These are phyloP conservation scores for Hypseocharis bilobata DNA, from an alignment of 441 rosid genomes.

Conservation along the genomic window DNA sequence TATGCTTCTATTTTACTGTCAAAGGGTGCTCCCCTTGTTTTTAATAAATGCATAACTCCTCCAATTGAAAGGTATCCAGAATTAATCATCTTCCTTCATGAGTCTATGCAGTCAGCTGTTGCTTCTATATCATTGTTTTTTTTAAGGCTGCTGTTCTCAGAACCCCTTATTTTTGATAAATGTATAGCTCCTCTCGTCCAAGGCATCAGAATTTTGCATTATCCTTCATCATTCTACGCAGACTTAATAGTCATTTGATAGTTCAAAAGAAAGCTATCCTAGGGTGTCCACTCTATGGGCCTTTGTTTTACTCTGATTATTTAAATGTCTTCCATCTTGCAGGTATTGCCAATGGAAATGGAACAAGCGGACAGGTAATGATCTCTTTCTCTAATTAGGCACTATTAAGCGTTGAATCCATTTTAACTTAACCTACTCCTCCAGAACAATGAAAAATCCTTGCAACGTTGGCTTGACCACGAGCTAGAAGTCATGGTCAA, in stretches of 20 bases:
- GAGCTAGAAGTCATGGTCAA: slow-evolving; percentile 96
- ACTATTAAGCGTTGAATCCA: slow-evolving; percentile 1
- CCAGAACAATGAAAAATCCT: slow-evolving; percentile 77
- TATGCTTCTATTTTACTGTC: no score
- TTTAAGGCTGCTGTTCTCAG: slow-evolving; percentile 11
- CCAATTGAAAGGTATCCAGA: not conserved
- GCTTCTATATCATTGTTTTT: slow-evolving; percentile 1
- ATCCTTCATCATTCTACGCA: not conserved
- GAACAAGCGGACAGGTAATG: slow-evolving; percentile 72
- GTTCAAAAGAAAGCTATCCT: no score
- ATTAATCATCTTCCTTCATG: not conserved
- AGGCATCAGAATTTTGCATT: not conserved
- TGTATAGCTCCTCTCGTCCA: slow-evolving; percentile 6
- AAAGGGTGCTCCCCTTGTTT: no score
- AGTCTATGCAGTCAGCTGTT: not conserved
- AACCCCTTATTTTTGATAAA: slow-evolving; percentile 12
- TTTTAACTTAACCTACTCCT: slow-evolving; percentile 18
- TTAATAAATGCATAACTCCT: slow-evolving; percentile 5
- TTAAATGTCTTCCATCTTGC: slow-evolving; percentile 33
- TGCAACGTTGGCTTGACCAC: slow-evolving; percentile 89
- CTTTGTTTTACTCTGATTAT: not conserved
- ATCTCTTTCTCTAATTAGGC: slow-evolving; percentile 7
- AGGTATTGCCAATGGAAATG: slow-evolving; percentile 66
- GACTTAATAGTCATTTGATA: not conserved
- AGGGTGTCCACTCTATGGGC: not conserved